Evolutionary conservation across 306 rosid genomes (phyloP).

Genomic region (Bauhinia variegata): DNA sequence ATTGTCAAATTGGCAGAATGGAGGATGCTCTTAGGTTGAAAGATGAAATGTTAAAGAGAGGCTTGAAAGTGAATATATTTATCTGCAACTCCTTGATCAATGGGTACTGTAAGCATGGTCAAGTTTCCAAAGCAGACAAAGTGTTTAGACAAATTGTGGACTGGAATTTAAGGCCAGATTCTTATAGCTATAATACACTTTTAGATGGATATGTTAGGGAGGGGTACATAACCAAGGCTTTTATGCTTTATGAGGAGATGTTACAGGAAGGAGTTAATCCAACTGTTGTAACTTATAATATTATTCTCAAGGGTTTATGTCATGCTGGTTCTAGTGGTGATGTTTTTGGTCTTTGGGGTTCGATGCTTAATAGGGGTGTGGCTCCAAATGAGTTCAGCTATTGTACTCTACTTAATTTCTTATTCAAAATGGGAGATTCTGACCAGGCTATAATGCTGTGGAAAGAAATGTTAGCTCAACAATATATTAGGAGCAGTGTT

Average conservation of each 20-base stretch:
- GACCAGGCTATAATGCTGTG: constrained; percentile 59
- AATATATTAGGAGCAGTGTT: constrained; percentile 56
- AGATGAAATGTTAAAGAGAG: constrained; percentile 63
- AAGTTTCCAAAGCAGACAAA: constrained; percentile 37
- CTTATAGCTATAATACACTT: constrained; percentile 52
- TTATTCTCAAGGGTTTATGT: constrained; percentile 67
- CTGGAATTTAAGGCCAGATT: constrained; percentile 57
- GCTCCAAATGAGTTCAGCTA: constrained; percentile 69
- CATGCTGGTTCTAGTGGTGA: constrained; percentile 48
- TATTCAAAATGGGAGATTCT: constrained; percentile 66
- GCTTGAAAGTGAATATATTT: constrained; percentile 64
- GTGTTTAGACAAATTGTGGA: constrained; percentile 38
- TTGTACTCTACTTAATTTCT: constrained; percentile 73
- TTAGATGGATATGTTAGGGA: constrained; percentile 46
- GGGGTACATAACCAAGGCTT: constrained; percentile 43
- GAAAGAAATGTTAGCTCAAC: constrained; percentile 65
- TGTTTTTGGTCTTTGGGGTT: constrained; percentile 66
- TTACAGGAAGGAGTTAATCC: constrained; percentile 47
- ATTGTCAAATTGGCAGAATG: constrained; percentile 67
- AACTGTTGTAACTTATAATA: constrained; percentile 70
- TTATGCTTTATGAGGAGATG: constrained; percentile 65
- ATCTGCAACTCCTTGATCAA: constrained; percentile 70
- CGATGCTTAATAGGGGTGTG: constrained; percentile 65
- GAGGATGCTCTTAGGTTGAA: constrained; percentile 69
- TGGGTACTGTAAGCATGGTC: constrained; percentile 71